Percentiles rank a stretch among this genome's conserved stretches.
Conservation (phyloP, 305 asterid species). For the Fraxinus albicans region DNA sequence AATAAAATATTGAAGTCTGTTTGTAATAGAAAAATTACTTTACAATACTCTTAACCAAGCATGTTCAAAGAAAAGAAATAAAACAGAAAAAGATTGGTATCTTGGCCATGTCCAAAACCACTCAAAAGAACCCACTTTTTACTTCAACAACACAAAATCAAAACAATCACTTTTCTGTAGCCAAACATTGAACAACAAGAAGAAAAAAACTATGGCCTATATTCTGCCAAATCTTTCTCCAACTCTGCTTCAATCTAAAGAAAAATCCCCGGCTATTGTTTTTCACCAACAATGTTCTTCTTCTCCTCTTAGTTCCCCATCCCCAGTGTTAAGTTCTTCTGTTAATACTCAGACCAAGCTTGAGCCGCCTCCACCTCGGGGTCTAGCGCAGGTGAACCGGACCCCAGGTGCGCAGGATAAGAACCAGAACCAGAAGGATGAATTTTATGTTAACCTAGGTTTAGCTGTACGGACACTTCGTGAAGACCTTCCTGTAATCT, state of each 20-base stretch:
- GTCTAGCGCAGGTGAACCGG: conserved; percentile 42
- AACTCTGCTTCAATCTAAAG: conserved; percentile 47
- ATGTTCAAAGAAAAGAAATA: background rate
- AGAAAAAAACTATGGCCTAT: conserved; percentile 46
- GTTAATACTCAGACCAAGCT: conserved; percentile 39
- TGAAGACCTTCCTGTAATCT: conserved; percentile 72
- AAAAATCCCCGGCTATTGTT: conserved; percentile 40
- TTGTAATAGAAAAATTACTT: background rate
- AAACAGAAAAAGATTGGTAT: background rate
- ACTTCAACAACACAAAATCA: conserved; percentile 19
- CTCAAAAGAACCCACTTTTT: conserved; percentile 28
- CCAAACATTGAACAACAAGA: background rate
- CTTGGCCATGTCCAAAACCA: conserved; percentile 41
- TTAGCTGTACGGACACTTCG: conserved; percentile 81
- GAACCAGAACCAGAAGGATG: conserved; percentile 44
- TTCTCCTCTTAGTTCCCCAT: background rate
- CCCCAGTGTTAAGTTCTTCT: conserved; percentile 19
- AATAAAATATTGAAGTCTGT: background rate
- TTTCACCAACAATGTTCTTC: conserved; percentile 16
- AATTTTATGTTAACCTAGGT: conserved; percentile 75
- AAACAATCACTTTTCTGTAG: background rate
- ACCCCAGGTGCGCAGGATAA: conserved; percentile 38
- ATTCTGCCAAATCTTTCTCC: conserved; percentile 73
- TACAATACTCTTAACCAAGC: background rate
- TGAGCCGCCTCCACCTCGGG: conserved; percentile 40